Evolutionary conservation across 768 basidiomycete species (phyloP), one percentile per base, ranked within the genome.

Genomic region (Termitomyces sp.): DNA sequence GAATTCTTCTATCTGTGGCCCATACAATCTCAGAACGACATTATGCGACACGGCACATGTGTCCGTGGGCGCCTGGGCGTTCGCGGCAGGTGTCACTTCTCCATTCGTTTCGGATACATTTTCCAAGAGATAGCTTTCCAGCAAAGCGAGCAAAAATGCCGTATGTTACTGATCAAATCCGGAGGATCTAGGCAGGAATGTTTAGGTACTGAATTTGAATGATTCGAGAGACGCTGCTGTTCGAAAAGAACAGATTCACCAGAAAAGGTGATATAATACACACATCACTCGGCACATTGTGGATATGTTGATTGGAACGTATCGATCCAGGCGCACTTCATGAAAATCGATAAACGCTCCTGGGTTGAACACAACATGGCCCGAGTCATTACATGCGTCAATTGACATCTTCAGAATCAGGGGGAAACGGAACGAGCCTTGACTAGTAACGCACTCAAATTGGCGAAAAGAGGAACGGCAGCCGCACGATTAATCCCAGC

Each of bases 241-340:
- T 20, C 20, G 34, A 29, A 46, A 14, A 50, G n/a, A 49, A 32
- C 31, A 64, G 15, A 59, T 48, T 36, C 42, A 31, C 38, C 43
- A 56, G 37, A 32, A 25, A 46, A 36, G 49, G 49, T 4, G 32
- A 55, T 29, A 15, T 56, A 15, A n/a, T 25, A 54, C 42, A 67
- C 76, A 46, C 55, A 86, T 85, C 87, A 88, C 67, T 88, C 86
- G 43, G 84, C 84, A 61, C 86, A 89, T 75, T 88, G 85, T 42
- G 86, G 86, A 72, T 81, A 80, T 4, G 70, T 74, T 20, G 78
- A 69, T 64, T 79, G 76, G 64, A 78, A 79, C 0, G 76, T 76
- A 59, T 78, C 76, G 3, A 79, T 75, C 67, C 88, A 89, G 5
- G 86, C 78, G 71, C 87, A 88, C 71, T 83, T 79, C 68, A 88